phyloP scores from a whole-genome alignment of 345 rosid genomes.

The Gossypium bickii region DNA sequence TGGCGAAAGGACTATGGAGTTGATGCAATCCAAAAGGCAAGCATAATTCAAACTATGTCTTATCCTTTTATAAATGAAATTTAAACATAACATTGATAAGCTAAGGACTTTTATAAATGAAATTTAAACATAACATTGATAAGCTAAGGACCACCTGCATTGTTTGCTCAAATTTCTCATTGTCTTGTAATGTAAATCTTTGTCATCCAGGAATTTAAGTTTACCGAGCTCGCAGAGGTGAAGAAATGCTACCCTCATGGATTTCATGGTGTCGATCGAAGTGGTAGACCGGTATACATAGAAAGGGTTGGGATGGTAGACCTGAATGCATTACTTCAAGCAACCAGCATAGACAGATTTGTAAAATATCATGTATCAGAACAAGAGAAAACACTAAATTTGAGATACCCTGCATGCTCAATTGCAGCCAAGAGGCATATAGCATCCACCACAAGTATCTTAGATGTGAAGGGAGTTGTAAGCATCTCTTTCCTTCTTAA shows the following conservation, averaged over 20 bases:
- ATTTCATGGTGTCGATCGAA: slow-evolving; percentile 55
- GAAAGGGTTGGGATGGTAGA: slow-evolving; percentile 59
- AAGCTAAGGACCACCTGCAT: background rate
- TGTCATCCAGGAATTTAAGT: slow-evolving; percentile 45
- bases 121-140: background rate
- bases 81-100: background rate
- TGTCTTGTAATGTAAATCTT: background rate
- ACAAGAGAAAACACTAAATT: slow-evolving; percentile 47
- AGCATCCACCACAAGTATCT: slow-evolving; percentile 49
- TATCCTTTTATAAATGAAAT: background rate
- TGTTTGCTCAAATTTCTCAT: background rate
- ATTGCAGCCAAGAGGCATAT: slow-evolving; percentile 55
- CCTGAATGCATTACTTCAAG: slow-evolving; percentile 39
- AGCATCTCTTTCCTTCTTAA: slow-evolving; percentile 19
- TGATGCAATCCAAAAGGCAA: slow-evolving; percentile 45
- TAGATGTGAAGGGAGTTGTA: slow-evolving; percentile 68
- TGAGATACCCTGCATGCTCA: slow-evolving; percentile 54
- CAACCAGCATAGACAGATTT: slow-evolving; percentile 40
- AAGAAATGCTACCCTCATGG: slow-evolving; percentile 63
- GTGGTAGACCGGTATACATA: slow-evolving; percentile 55
- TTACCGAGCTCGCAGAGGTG: slow-evolving; percentile 40
- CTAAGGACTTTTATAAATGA: background rate
- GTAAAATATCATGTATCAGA: slow-evolving; percentile 54
- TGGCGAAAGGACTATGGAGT: slow-evolving; percentile 47
- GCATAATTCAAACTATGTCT: background rate